Conservation (phyloP, 78 protist species). For the Corallochytrium limacisporum region DNA sequence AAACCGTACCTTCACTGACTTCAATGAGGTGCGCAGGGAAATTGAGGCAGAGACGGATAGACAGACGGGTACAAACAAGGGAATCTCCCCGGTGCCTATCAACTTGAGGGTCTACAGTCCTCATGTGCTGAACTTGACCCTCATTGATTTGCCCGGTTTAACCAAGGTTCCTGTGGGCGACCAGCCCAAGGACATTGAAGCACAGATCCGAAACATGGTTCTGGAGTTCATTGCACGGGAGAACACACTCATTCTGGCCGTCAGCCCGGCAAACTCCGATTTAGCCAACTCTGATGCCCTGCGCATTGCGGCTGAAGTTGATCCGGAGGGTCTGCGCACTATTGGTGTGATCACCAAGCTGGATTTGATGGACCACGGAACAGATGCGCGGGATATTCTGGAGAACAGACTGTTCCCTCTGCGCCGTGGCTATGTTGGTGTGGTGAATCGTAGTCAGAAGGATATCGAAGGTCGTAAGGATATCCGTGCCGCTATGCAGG, state of each 20-base stretch:
- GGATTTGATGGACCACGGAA: conserved; percentile 78
- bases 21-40: conserved; percentile 7
- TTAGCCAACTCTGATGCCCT: conserved; percentile 85
- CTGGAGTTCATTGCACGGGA: conserved; percentile 43
- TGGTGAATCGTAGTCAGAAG: conserved; percentile 76
- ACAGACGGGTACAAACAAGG: conserved; percentile 16
- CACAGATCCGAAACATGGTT: conserved; percentile 51
- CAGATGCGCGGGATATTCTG: conserved; percentile 83
- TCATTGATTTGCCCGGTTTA: conserved; percentile 95
- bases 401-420: conserved; percentile 52
- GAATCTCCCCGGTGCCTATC: conserved; percentile 63
- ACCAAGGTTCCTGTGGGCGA: conserved; percentile 71
- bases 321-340: conserved; percentile 70
- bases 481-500: conserved; percentile 57
- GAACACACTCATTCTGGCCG: conserved; percentile 80
- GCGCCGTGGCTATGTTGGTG: conserved; percentile 70
- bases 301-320: conserved; percentile 64
- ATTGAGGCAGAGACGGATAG: conserved; percentile 24
- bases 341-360: conserved; percentile 90
- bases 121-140: conserved; percentile 79
- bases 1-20: background rate
- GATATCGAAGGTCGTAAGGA: conserved; percentile 57
- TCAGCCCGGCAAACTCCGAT: conserved; percentile 87
- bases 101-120: conserved; percentile 68
- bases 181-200: conserved; percentile 84